Evolutionary conservation across 2,329 filamentous ascomycete species (phyloP), one percentile per base, ranked within the genome.

Genomic region (Myriosclerotinia duriaeana): DNA sequence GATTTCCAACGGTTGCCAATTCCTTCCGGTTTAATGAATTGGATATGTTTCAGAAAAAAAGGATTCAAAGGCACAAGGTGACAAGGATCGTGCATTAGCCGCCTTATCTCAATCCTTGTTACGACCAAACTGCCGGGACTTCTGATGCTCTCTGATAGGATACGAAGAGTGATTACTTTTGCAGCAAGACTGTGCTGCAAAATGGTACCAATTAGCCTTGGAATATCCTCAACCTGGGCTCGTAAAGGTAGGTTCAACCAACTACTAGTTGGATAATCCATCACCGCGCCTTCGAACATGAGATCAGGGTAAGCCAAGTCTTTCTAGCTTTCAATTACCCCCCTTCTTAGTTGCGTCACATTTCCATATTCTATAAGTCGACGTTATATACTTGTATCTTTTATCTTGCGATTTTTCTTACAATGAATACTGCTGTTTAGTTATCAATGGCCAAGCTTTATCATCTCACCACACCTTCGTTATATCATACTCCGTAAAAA

Each of bases 81-180:
- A 60, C 58, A 50, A 38, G 58, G 58, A 50, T 61, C 34, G 30
- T 60, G 56, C 42, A 60, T 60, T 38, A 60, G 42, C 20, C n/a
- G 50, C 34, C 34, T 61, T 61, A 61, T 61, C 58, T 34, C 26
- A 44, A 48, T n/a, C 3, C 56, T 46, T 50, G 22, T 26, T 17
- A 4, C 7, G 20, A 61, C 58, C 58, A 61, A 61, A 61, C 46
- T 50, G 7, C 15, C 34, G 58, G 58, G 46, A 50, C 17, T 38
- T 34, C 3, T 34, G 38, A 40, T 42, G 34, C 30, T 38, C 15
- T 38, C 46, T 52, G 58, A 61, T 52, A 50, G 44, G 58, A 22
- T 58, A 15, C 54, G 8, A 60, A 50, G 46, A 60, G 58, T 50
- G 30, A 48, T 38, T 9, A 17, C 44, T 50, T 56, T 56, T 44